phyloP scores from a whole-genome alignment of 73 alveolate species.

The Stentor coeruleus region DNA sequence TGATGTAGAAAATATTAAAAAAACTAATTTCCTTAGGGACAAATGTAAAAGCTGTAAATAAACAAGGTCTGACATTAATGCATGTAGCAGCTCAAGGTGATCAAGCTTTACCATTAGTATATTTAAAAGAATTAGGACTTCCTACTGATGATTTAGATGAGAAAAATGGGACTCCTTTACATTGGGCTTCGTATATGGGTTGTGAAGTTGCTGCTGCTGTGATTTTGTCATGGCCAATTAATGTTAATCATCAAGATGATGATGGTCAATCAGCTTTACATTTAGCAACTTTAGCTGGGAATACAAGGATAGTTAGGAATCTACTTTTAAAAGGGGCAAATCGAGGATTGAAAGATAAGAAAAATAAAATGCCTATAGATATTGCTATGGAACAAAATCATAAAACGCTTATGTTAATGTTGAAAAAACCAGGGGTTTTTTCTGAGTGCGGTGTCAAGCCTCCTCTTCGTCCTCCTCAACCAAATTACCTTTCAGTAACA shows the following conservation, averaged over 20 bases:
- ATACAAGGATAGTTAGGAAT: conserved; percentile 73
- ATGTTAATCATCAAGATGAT: conserved; percentile 63
- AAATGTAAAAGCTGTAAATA: conserved; percentile 40
- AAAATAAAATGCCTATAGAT: conserved; percentile 60
- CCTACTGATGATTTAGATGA: conserved; percentile 57
- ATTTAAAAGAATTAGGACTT: conserved; percentile 53
- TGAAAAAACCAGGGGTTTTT: conserved; percentile 14
- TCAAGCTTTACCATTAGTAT: conserved; percentile 68
- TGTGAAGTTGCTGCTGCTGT: conserved; percentile 73
- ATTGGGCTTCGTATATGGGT: conserved; percentile 95
- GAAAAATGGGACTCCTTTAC: conserved; percentile 87
- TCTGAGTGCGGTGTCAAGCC: conserved; percentile 12
- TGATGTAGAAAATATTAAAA: conserved; percentile 32
- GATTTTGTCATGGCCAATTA: conserved; percentile 69
- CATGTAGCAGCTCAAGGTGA: conserved; percentile 95
- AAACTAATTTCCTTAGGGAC: conserved; percentile 53
- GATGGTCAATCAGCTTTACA: conserved; percentile 89
- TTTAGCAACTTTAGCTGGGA: conserved; percentile 76
- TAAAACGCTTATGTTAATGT: not conserved
- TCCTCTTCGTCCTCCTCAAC: conserved; percentile 3
- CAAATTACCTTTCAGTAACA: not conserved
- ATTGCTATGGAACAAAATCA: conserved; percentile 39
- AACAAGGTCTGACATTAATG: conserved; percentile 61
- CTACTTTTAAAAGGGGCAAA: conserved; percentile 75
- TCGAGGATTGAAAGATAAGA: conserved; percentile 54